These are phyloP conservation scores for Actinomucor elegans DNA, from an alignment of 371 early-diverging fungal species.

Conservation along the genomic window DNA sequence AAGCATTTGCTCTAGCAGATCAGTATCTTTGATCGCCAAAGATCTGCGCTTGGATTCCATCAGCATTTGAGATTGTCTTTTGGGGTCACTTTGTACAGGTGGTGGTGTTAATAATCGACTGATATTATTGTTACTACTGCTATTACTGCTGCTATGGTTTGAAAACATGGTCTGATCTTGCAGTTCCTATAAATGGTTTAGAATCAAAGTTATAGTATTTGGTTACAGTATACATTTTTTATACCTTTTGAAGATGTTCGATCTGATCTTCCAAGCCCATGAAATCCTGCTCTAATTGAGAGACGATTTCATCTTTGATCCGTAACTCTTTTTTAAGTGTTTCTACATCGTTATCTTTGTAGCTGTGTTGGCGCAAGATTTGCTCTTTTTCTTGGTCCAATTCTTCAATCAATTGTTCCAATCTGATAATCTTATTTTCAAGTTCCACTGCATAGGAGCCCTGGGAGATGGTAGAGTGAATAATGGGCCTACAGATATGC, in stretches of 20 bases:
- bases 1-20: slow-evolving; percentile 45
- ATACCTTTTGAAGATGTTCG: slow-evolving; percentile 46
- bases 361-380: slow-evolving; percentile 27
- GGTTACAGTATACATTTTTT: too few species aligned
- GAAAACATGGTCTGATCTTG: slow-evolving; percentile 18
- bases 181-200: slow-evolving; percentile 16
- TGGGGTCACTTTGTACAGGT: slow-evolving; percentile 28
- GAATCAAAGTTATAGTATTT: too few species aligned
- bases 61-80: slow-evolving; percentile 48
- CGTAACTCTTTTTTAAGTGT: slow-evolving; percentile 48
- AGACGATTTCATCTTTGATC: slow-evolving; percentile 52
- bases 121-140: neutral
- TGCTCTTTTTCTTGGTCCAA: slow-evolving; percentile 45
- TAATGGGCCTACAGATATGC: slow-evolving; percentile 52
- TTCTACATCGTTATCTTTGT: slow-evolving; percentile 47
- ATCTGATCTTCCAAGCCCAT: slow-evolving; percentile 47
- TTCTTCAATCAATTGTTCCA: slow-evolving; percentile 43
- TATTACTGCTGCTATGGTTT: slow-evolving; percentile 1
- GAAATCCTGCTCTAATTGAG: slow-evolving; percentile 51
- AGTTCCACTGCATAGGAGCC: slow-evolving; percentile 47
- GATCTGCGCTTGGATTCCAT: slow-evolving; percentile 53
- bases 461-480: slow-evolving; percentile 47
- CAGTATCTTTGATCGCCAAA: slow-evolving; percentile 44
- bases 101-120: slow-evolving; percentile 10
- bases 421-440: slow-evolving; percentile 38